phyloP scores from a whole-genome alignment of 1,139 yeast species.

The Geotrichum phurueaensis region DNA sequence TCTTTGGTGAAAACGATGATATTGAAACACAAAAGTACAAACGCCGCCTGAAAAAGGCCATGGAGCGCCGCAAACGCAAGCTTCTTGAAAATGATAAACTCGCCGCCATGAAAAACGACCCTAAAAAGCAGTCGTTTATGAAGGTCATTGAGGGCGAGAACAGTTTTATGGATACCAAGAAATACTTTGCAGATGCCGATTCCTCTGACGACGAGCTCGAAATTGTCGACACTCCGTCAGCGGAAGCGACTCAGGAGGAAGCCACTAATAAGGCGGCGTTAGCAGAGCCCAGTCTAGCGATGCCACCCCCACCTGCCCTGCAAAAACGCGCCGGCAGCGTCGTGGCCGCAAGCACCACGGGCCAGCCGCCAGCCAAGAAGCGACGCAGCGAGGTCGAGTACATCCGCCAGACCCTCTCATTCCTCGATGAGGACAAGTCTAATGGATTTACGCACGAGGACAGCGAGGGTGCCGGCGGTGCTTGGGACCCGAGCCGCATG shows the following conservation, averaged over 20 bases:
- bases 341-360: not conserved
- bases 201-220: not conserved
- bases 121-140: constrained; percentile 68
- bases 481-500: constrained; percentile 14
- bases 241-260: constrained; percentile 29
- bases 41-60: constrained; percentile 44
- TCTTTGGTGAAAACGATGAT: constrained; percentile 53
- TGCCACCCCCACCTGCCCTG: not conserved
- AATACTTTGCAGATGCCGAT: constrained; percentile 4
- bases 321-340: not conserved
- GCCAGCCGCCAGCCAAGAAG: not conserved
- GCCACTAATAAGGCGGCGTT: not conserved
- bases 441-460: not conserved
- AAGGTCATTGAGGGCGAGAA: constrained; percentile 55
- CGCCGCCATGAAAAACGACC: constrained; percentile 46
- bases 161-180: constrained; percentile 11
- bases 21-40: constrained; percentile 25
- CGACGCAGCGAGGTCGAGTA: constrained; percentile 36
- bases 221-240: not conserved
- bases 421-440: constrained; percentile 39
- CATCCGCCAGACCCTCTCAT: constrained; percentile 60
- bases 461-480: not conserved
- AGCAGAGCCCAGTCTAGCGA: not conserved
- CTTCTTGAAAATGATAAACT: constrained; percentile 49
- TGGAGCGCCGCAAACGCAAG: constrained; percentile 51